Conservation (phyloP, 345 rosid genomes). For the Gossypium herbaceum region DNA sequence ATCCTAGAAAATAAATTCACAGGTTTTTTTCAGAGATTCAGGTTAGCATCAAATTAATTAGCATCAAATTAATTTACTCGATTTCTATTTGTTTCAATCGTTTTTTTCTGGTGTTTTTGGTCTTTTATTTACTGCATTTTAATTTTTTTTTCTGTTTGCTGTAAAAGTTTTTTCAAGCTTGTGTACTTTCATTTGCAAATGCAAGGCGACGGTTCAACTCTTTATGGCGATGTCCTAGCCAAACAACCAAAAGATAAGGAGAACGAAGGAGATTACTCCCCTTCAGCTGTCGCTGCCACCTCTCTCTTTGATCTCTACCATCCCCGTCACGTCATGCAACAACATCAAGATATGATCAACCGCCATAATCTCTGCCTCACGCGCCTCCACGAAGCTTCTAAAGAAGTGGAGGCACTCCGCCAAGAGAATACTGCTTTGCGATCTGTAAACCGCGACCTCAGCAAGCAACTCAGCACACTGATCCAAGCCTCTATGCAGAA, state of each 20-base stretch:
- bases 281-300: slow-evolving; percentile 19
- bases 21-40: too few relatives aligned
- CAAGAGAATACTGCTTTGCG: slow-evolving; percentile 40
- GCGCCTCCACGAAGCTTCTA: slow-evolving; percentile 36
- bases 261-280: slow-evolving; percentile 13
- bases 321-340: slow-evolving; percentile 33
- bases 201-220: slow-evolving; percentile 24
- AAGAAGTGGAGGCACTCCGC: slow-evolving; percentile 39
- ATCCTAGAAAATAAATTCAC: too few relatives aligned
- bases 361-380: slow-evolving; percentile 38
- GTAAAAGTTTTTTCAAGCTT: too few relatives aligned
- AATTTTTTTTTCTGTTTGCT: too few relatives aligned
- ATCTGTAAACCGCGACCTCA: slow-evolving; percentile 38
- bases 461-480: slow-evolving; percentile 32
- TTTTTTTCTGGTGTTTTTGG: too few relatives aligned
- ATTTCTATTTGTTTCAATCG: too few relatives aligned
- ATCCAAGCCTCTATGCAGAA: slow-evolving; percentile 30
- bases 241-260: slow-evolving; percentile 6
- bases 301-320: slow-evolving; percentile 18
- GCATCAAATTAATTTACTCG: too few relatives aligned
- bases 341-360: slow-evolving; percentile 44
- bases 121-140: too few relatives aligned
- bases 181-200: slow-evolving; percentile 13
- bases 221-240: slow-evolving; percentile 9
- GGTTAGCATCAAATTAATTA: too few relatives aligned